Percentiles rank a stretch among this genome's conserved stretches.
Evolutionary conservation across 1,284 basidiomycete species (phyloP).

Genomic region (Melampsora abietis-canadensis): DNA sequence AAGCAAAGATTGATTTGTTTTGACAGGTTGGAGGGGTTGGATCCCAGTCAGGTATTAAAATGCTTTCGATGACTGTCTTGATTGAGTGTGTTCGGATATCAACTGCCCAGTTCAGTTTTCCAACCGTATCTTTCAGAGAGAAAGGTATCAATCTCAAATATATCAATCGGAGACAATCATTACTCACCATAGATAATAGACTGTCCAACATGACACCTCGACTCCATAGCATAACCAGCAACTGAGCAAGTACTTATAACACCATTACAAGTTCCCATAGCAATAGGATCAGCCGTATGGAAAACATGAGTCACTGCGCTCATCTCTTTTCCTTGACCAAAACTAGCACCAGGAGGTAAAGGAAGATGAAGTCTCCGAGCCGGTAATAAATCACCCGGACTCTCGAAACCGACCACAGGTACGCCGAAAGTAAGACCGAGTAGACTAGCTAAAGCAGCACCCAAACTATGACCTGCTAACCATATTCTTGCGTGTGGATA

Average conservation of each 20-base stretch:
- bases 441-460: constrained; percentile 79
- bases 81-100: constrained; percentile 42
- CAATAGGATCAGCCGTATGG: constrained; percentile 75
- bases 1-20: not conserved
- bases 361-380: constrained; percentile 83
- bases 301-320: constrained; percentile 65
- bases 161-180: not conserved
- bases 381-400: constrained; percentile 84
- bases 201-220: constrained; percentile 29
- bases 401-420: constrained; percentile 83
- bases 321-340: constrained; percentile 44
- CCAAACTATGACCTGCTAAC: constrained; percentile 86
- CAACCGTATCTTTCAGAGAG: constrained; percentile 27
- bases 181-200: constrained; percentile 35
- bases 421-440: constrained; percentile 87
- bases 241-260: constrained; percentile 65
- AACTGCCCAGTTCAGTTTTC: constrained; percentile 38
- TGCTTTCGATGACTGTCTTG: constrained; percentile 37
- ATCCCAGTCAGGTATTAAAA: constrained; percentile 33
- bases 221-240: constrained; percentile 66
- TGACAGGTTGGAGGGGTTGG: not conserved
- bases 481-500: constrained; percentile 91
- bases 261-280: constrained; percentile 71
- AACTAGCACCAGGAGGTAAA: constrained; percentile 55
- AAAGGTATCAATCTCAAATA: not conserved